Evolutionary conservation across 371 early-diverging fungal genomes (phyloP).

Genomic region (Mortierella sp.): DNA sequence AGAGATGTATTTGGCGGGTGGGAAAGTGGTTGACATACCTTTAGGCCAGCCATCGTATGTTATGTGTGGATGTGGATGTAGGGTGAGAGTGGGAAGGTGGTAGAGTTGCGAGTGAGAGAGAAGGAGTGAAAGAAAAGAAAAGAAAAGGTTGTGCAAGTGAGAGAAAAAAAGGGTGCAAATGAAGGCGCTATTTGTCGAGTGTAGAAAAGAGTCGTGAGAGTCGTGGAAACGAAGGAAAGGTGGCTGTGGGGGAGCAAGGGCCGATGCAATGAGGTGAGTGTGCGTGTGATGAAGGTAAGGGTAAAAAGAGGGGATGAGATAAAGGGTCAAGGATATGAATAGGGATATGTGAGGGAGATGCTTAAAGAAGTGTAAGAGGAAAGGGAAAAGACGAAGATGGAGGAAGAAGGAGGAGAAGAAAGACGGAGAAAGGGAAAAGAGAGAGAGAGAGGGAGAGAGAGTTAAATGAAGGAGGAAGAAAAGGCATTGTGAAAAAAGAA

Average conservation of each 20-base stretch:
- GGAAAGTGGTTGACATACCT: constrained; percentile 11
- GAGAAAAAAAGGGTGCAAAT: constrained; percentile 1
- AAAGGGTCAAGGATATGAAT: not conserved
- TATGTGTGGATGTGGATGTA: not conserved
- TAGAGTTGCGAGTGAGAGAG: too few species aligned
- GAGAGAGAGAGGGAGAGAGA: not conserved
- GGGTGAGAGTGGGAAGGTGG: not conserved
- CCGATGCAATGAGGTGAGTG: not conserved
- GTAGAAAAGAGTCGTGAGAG: not conserved
- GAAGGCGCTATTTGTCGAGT: not conserved
- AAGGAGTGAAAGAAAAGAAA: not conserved
- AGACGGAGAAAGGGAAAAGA: too few species aligned
- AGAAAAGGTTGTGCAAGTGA: not conserved
- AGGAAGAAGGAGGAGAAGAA: not conserved
- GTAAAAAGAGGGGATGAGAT: not conserved
- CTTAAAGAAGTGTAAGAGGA: not conserved
- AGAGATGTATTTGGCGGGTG: not conserved
- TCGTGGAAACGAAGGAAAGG: not conserved
- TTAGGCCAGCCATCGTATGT: constrained; percentile 9
- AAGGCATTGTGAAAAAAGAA: not conserved
- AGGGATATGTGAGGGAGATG: not conserved
- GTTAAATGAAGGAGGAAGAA: not conserved
- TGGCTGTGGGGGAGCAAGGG: not conserved
- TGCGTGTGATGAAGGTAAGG: constrained; percentile 11
- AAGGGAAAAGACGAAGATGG: not conserved